These are phyloP conservation scores for Crithidia acanthocephali DNA, from an alignment of 208 protist species.

Conservation along the genomic window DNA sequence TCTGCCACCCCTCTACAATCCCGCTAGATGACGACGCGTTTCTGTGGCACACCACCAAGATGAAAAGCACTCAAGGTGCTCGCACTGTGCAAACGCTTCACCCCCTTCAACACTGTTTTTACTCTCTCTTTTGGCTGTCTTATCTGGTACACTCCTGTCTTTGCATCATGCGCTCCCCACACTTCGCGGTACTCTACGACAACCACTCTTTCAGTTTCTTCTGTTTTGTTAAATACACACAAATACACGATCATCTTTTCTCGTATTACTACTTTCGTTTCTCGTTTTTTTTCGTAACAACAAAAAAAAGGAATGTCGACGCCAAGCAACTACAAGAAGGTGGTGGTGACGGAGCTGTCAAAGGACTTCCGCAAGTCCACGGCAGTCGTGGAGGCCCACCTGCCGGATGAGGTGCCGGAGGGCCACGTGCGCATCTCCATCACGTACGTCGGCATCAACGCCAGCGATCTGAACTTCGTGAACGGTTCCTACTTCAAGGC, in stretches of 20 bases:
- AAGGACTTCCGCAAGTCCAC: conserved; percentile 56
- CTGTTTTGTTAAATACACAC: no score
- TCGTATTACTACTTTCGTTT: not conserved
- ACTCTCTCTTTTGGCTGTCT: not conserved
- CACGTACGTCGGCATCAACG: conserved; percentile 73
- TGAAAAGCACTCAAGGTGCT: no score
- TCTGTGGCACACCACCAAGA: no score
- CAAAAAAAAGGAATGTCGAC: conserved; percentile 27
- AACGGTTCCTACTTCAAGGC: conserved; percentile 55
- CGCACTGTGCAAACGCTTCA: no score
- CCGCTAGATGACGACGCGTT: no score
- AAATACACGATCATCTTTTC: not conserved
- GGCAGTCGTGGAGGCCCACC: conserved; percentile 22
- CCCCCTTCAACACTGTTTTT: no score
- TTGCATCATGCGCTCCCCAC: no score
- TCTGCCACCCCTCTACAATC: no score
- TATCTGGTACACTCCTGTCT: not conserved
- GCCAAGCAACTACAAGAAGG: conserved; percentile 40
- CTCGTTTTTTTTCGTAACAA: not conserved
- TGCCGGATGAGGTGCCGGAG: conserved; percentile 41
- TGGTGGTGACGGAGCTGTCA: conserved; percentile 40
- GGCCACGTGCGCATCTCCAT: conserved; percentile 49
- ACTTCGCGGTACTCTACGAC: no score
- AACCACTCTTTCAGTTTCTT: no score
- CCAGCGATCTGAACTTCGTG: conserved; percentile 78